Percentiles rank a stretch among this genome's conserved stretches.
These are phyloP conservation scores for Plasmodium fragile DNA, from an alignment of 169 alveolate genomes.

Conservation along the genomic window DNA sequence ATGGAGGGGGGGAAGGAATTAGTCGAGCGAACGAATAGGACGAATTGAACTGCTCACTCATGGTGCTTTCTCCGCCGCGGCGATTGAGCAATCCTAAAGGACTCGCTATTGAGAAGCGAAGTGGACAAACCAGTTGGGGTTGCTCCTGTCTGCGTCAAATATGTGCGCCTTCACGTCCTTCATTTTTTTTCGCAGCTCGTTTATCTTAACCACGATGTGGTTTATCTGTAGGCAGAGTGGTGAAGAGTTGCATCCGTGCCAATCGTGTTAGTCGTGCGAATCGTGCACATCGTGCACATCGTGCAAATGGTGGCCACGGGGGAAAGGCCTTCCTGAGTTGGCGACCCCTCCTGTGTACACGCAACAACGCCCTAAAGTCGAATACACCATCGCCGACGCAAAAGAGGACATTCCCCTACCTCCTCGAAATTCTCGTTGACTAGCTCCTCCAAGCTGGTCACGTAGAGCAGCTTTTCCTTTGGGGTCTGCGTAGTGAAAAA, in stretches of 20 bases:
- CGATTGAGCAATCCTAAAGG: background rate
- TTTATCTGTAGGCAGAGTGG: conserved; percentile 5
- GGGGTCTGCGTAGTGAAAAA: conserved; percentile 13
- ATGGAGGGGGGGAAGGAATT: too few relatives aligned
- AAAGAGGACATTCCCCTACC: background rate
- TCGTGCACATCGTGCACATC: too few relatives aligned
- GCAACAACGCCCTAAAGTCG: background rate
- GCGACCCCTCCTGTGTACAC: background rate
- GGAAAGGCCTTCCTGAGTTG: background rate
- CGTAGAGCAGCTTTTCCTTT: conserved; percentile 37
- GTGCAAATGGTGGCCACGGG: too few relatives aligned
- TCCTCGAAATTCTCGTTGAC: conserved; percentile 48
- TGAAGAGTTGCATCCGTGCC: too few relatives aligned
- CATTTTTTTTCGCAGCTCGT: conserved; percentile 40
- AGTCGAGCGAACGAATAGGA: background rate
- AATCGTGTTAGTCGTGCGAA: background rate
- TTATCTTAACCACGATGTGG: conserved; percentile 30
- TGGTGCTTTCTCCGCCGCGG: background rate
- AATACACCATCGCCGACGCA: background rate
- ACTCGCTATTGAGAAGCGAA: background rate
- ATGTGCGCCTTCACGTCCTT: conserved; percentile 40
- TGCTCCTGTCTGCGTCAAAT: conserved; percentile 19
- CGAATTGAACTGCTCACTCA: background rate
- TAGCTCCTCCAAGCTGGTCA: conserved; percentile 44
- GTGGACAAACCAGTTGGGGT: conserved; percentile 41